Evolutionary conservation across 2,329 filamentous ascomycete genomes (phyloP).

Genomic region (Bipolaris bicolor): DNA sequence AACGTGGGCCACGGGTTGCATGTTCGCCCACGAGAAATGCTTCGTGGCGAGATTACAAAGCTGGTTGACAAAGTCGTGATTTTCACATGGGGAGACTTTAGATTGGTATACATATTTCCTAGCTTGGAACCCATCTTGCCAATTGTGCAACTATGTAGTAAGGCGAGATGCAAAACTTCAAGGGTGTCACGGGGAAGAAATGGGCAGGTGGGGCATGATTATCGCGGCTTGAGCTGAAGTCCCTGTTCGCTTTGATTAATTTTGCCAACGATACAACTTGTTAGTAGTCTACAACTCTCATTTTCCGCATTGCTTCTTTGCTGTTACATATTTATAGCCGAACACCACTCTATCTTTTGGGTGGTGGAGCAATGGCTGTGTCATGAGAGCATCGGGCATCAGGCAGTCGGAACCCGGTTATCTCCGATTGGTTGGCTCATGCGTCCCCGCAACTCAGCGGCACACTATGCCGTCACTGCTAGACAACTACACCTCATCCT

Average conservation of each 20-base stretch:
- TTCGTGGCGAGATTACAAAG: slow-evolving; percentile 8
- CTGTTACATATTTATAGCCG: too few species aligned
- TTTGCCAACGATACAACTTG: too few species aligned
- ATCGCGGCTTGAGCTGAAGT: too few species aligned
- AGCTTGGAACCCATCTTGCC: background rate
- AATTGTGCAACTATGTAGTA: background rate
- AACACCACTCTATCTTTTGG: too few species aligned
- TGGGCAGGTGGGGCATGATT: too few species aligned
- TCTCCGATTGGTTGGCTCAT: slow-evolving; percentile 13
- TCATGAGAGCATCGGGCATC: slow-evolving; percentile 2
- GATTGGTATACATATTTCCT: background rate
- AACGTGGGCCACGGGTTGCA: background rate
- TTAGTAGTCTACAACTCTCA: too few species aligned
- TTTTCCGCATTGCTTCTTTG: too few species aligned
- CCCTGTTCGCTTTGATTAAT: too few species aligned
- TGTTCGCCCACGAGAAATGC: background rate
- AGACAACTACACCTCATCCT: slow-evolving; percentile 1
- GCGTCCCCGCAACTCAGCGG: slow-evolving; percentile 14
- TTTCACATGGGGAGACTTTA: background rate
- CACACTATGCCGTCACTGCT: slow-evolving; percentile 12
- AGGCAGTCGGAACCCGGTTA: slow-evolving; percentile 7
- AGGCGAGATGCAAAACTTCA: background rate
- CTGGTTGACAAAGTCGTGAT: background rate
- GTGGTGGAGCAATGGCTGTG: background rate
- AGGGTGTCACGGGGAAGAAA: too few species aligned